Base-by-base conservation (phyloP, 2,329 filamentous ascomycete species). In the Aspergillus udagawae region DNA sequence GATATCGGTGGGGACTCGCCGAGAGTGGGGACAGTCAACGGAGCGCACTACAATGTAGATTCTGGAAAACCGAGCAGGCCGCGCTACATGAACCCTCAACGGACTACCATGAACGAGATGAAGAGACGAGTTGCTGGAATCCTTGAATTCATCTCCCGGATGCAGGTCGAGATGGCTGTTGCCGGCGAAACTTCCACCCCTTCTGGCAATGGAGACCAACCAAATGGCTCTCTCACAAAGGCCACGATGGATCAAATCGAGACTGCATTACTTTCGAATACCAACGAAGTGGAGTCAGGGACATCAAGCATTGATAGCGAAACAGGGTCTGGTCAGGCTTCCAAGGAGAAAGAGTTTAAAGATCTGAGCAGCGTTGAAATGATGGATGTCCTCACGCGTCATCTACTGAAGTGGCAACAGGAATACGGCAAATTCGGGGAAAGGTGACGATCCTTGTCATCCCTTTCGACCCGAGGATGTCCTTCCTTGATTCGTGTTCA, bases 81-180 rank as follows among this genome's bases (percentile, higher is more conserved):
- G 3, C 80, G 80, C 59, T 79, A 81, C 52, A 78, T 79, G 73
- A 79, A 83, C 60, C 74, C 81, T 12, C 79, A 83, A 53, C 79
- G 81, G 65, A 84, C 92, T 56, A 92, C 87, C 28, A 90, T 95
- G 86, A 87, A 87, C 58, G 92, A 96, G 69, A 92, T 96, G 85
- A 91, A 90, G 75, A 86, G 90, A 62, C 87, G 91, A 9, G 91
- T 92, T 5, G 85, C 89, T 3, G 89, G 85, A 21, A 95, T 97
- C 70, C 82, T 96, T 58, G 91, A 94, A 65, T 97, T 93, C 69
- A 96, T 97, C 61, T 88, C 89, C 3, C 86, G 91, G 63, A 93
- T 91, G 56, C 92, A 97, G 72, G 82, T 96, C 6, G 92, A 97
- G 68, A 83, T 96, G 75, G 91, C 90, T 1, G 86, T 84, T 29